Percentiles rank a stretch among this genome's conserved stretches.
Evolutionary conservation across 192 early-diverging fungal genomes (phyloP).

Genomic region (Backusella macrospora): DNA sequence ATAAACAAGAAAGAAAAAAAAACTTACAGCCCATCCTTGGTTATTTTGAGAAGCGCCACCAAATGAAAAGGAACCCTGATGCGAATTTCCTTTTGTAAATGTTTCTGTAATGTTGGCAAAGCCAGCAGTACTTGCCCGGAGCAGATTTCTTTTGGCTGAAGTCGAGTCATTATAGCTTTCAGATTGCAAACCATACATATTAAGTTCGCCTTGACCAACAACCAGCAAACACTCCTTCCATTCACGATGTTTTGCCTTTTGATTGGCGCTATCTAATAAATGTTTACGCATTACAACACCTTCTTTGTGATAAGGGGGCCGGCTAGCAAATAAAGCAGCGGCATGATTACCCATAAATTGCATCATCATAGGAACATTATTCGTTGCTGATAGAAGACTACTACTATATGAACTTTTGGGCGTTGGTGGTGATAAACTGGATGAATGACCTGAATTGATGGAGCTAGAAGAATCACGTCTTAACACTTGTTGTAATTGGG

Average conservation of each 20-base stretch:
- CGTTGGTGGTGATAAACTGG: not conserved
- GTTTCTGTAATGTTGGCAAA: constrained; percentile 35
- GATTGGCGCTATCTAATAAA: constrained; percentile 70
- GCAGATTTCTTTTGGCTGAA: constrained; percentile 28
- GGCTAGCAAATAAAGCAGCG: constrained; percentile 21
- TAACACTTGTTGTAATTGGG: not conserved
- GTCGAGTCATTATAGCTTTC: constrained; percentile 41
- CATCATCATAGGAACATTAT: constrained; percentile 13
- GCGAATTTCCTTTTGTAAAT: constrained; percentile 8
- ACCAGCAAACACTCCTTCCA: constrained; percentile 85
- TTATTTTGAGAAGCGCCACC: not conserved
- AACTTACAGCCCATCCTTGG: constrained; percentile 20
- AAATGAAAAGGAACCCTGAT: not conserved
- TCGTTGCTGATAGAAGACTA: not conserved
- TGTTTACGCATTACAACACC: constrained; percentile 89
- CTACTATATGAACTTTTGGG: constrained; percentile 6
- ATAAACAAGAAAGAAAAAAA: not conserved
- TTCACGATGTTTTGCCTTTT: constrained; percentile 80
- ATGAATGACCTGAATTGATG: constrained; percentile 23
- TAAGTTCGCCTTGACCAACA: constrained; percentile 73
- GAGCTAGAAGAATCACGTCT: constrained; percentile 35
- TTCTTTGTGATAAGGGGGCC: constrained; percentile 56
- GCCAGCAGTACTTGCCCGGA: constrained; percentile 35
- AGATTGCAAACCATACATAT: constrained; percentile 77
- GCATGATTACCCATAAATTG: constrained; percentile 19